Evolutionary conservation across 1,284 basidiomycete genomes (phyloP).

Genomic region (Uromyces viciae-fabae): DNA sequence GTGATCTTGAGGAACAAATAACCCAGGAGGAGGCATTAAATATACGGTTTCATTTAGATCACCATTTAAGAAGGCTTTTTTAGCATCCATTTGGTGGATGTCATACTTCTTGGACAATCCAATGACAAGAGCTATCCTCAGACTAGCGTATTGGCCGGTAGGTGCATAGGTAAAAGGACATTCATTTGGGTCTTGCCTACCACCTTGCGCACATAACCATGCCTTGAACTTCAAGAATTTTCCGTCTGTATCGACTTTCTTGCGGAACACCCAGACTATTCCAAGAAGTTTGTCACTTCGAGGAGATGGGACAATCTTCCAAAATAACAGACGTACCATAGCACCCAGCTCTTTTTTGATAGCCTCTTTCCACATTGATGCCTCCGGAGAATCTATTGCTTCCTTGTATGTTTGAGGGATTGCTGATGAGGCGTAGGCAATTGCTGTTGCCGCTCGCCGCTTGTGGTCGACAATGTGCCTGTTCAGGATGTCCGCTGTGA

Average conservation of each 20-base stretch:
- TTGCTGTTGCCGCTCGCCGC: background rate
- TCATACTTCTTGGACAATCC: background rate
- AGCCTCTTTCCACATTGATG: background rate
- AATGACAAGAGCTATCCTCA: background rate
- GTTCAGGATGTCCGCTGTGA: background rate
- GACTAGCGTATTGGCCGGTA: background rate
- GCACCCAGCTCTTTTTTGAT: background rate
- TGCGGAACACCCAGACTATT: background rate
- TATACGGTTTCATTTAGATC: conserved; percentile 17
- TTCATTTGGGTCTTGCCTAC: background rate
- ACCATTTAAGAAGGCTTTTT: conserved; percentile 13
- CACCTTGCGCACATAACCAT: background rate
- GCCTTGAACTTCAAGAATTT: conserved; percentile 3
- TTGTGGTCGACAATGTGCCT: background rate
- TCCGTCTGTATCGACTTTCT: background rate
- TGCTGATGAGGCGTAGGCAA: background rate
- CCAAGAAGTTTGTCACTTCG: background rate
- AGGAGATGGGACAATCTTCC: background rate
- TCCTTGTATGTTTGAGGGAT: background rate
- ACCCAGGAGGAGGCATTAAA: background rate
- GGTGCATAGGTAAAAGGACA: background rate
- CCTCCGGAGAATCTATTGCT: background rate
- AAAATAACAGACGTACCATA: background rate
- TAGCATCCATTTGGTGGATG: conserved; percentile 38
- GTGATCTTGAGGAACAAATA: background rate